A percentile compares a stretch with the other conserved stretches of the same genome.
These are phyloP conservation scores for Volvox carteri DNA, from an alignment of 163 green algal species.

Conservation along the genomic window DNA sequence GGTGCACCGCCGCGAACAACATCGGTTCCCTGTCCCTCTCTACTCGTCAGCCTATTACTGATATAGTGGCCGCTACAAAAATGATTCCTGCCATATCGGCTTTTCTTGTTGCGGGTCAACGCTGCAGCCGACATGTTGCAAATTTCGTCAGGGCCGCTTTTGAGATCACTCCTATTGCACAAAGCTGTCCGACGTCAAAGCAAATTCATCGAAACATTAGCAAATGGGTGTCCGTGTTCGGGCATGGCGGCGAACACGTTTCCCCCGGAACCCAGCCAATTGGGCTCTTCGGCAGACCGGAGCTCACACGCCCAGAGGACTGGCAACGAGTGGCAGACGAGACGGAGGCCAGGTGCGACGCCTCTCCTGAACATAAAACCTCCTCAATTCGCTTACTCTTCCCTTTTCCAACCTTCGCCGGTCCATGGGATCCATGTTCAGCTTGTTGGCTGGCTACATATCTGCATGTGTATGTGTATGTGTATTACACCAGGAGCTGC, in stretches of 20 bases:
- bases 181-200: not conserved
- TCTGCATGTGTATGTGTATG: too few species aligned
- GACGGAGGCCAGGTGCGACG: conserved; percentile 18
- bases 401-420: too few species aligned
- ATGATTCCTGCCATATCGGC: conserved; percentile 8
- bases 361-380: too few species aligned
- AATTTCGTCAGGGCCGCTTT: not conserved
- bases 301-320: conserved; percentile 61
- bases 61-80: not conserved
- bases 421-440: too few species aligned
- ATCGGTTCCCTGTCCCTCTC: too few species aligned
- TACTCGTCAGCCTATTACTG: too few species aligned
- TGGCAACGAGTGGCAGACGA: conserved; percentile 45
- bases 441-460: too few species aligned
- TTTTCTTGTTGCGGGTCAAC: not conserved
- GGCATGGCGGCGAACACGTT: not conserved
- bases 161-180: too few species aligned
- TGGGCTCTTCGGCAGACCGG: conserved; percentile 66
- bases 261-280: not conserved
- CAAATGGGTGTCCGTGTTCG: conserved; percentile 3
- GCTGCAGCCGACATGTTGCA: conserved; percentile 29
- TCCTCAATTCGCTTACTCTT: too few species aligned
- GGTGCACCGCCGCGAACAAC: too few species aligned
- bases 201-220: not conserved
- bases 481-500: too few species aligned